These are phyloP conservation scores for Paraleonurus japonicus DNA, from an alignment of 257 asterid genomes.

Conservation along the genomic window DNA sequence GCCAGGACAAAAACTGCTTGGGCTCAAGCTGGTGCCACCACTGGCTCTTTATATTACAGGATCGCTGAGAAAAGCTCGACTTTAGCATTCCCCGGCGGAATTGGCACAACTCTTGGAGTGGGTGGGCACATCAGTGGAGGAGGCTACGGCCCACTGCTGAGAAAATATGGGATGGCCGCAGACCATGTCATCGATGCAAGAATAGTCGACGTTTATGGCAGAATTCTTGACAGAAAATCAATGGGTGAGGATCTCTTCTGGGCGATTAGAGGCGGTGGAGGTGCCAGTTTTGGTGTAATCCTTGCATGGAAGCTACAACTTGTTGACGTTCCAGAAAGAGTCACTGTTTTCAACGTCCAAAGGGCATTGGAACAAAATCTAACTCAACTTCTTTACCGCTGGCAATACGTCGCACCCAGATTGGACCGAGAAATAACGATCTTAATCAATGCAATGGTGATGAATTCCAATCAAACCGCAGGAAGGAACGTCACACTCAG, in stretches of 20 bases:
- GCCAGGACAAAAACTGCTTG: slow-evolving; percentile 35
- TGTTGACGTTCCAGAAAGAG: slow-evolving; percentile 7
- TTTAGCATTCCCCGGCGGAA: slow-evolving; percentile 39
- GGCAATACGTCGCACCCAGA: not conserved
- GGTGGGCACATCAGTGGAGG: slow-evolving; percentile 57
- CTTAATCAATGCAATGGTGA: not conserved
- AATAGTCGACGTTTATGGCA: slow-evolving; percentile 33
- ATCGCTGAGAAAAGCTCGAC: slow-evolving; percentile 30
- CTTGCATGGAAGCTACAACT: slow-evolving; percentile 24
- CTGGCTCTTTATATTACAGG: slow-evolving; percentile 33
- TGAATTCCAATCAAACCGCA: not conserved
- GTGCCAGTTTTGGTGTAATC: not conserved
- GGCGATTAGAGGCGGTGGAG: not conserved
- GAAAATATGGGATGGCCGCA: slow-evolving; percentile 37
- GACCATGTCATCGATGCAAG: slow-evolving; percentile 40
- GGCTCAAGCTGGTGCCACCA: slow-evolving; percentile 40
- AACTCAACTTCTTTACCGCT: not conserved
- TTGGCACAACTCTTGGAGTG: slow-evolving; percentile 40
- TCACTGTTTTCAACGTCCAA: not conserved
- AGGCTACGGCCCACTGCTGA: slow-evolving; percentile 37
- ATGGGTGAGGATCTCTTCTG: slow-evolving; percentile 40
- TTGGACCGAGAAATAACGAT: not conserved
- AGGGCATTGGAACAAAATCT: not conserved
- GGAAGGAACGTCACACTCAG: not conserved
- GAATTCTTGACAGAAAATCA: slow-evolving; percentile 27